Evolutionary conservation across 768 basidiomycete species (phyloP).

Genomic region (Aureoboletus auriporus): DNA sequence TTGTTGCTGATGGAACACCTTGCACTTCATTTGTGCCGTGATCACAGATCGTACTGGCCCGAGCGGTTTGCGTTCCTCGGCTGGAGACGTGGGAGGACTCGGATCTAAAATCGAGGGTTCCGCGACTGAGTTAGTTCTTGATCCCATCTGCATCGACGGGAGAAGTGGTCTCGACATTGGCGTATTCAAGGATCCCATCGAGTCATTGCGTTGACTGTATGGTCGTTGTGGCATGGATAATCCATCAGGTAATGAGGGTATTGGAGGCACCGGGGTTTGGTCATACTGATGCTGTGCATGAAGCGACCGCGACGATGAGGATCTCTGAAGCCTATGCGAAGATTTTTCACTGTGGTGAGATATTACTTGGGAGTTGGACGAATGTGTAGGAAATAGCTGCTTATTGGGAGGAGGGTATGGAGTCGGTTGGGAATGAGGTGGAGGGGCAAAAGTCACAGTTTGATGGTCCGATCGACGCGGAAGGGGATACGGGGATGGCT

Average conservation of each 20-base stretch:
- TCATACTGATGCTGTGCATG: slow-evolving; percentile 48
- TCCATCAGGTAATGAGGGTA: slow-evolving; percentile 35
- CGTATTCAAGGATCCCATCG: slow-evolving; percentile 25
- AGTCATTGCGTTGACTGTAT: slow-evolving; percentile 17
- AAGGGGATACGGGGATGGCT: slow-evolving; percentile 10
- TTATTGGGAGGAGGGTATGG: slow-evolving; percentile 7
- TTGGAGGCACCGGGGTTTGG: slow-evolving; percentile 30
- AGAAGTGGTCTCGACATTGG: slow-evolving; percentile 50
- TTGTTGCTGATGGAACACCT: slow-evolving; percentile 92
- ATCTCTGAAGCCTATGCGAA: slow-evolving; percentile 41
- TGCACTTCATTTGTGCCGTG: slow-evolving; percentile 94
- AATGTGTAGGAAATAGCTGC: slow-evolving; percentile 8
- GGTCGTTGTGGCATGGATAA: slow-evolving; percentile 29
- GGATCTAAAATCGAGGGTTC: slow-evolving; percentile 58
- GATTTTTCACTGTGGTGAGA: slow-evolving; percentile 46
- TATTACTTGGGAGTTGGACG: slow-evolving; percentile 8
- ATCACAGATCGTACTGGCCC: slow-evolving; percentile 77
- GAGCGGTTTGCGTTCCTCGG: slow-evolving; percentile 45
- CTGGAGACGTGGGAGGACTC: slow-evolving; percentile 84
- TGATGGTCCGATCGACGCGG: slow-evolving; percentile 13
- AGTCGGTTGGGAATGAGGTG: slow-evolving; percentile 16
- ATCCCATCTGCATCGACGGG: slow-evolving; percentile 58
- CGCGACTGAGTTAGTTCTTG: slow-evolving; percentile 48
- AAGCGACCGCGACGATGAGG: slow-evolving; percentile 57
- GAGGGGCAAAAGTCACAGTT: background rate